phyloP scores from a whole-genome alignment of 805 yeast genomes.

The Candida boleticola region DNA sequence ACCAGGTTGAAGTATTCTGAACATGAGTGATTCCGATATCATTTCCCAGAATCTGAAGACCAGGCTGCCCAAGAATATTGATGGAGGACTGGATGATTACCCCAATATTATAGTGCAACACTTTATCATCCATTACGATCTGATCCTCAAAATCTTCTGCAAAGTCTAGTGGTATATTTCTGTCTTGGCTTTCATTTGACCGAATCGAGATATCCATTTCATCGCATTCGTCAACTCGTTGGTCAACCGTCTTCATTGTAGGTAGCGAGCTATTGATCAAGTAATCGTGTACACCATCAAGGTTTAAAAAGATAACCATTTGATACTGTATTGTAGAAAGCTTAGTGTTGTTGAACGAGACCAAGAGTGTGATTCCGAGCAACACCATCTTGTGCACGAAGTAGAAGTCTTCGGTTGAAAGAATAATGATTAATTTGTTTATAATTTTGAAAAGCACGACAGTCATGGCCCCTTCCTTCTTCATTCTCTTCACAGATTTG shows the following conservation, averaged over 20 bases:
- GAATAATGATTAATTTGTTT: conserved; percentile 43
- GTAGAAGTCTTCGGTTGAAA: conserved; percentile 39
- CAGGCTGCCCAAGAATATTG: conserved; percentile 10
- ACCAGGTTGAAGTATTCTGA: conserved; percentile 21
- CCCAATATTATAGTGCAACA: conserved; percentile 18
- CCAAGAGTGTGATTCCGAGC: conserved; percentile 35
- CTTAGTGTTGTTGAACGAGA: conserved; percentile 37
- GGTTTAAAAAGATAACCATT: conserved; percentile 42
- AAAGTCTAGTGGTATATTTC: too few relatives aligned
- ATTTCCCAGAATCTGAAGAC: conserved; percentile 10
- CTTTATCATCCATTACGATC: conserved; percentile 4
- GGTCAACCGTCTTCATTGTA: background rate
- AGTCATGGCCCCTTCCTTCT: conserved; percentile 23
- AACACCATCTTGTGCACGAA: conserved; percentile 36
- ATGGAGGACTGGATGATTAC: conserved; percentile 22
- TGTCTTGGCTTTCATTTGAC: conserved; percentile 4
- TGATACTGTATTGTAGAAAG: conserved; percentile 44
- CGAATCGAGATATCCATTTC: conserved; percentile 11
- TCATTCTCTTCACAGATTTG: conserved; percentile 13
- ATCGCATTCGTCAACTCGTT: background rate
- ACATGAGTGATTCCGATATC: conserved; percentile 11
- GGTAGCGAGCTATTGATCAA: background rate
- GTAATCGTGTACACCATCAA: conserved; percentile 29
- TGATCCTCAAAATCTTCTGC: conserved; percentile 3
- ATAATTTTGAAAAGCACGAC: conserved; percentile 36